Evolutionary conservation across 1,139 yeast species (phyloP), one percentile per base, ranked within the genome.

Genomic region (Pichia sp.): DNA sequence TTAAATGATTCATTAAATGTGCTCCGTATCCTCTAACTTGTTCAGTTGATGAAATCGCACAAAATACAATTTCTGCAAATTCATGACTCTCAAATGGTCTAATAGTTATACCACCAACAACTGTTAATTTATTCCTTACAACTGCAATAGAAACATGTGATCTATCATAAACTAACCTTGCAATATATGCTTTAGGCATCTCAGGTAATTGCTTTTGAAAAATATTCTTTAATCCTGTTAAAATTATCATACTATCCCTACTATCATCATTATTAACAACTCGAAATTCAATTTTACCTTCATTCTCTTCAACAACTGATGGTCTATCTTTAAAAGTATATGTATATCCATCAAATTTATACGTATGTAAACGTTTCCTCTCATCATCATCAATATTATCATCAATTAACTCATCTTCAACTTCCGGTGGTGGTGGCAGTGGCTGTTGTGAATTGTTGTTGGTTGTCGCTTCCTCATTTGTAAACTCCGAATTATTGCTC

Each of bases 1-100:
- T 91, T 51, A 91, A 67, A 64, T 91, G 99, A 62, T 93, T 91
- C 99, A 91, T 91, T 57, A 91, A 63, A 63, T 93, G 98, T 0
- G 98, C 98, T 61, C 99, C 99, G 58, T 91, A 93, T 30, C 98
- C 99, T 49, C 96, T 68, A 21, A 93, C 98, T 66, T 91, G 99
- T 60, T 91, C 98, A 0, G 96, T 86, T 3, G 96, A 86, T 32
- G 95, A 83, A 43, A 91, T 91, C 22, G 99, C 99, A 72, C 96
- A 91, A 56, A 91, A 91, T 20, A 93, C 99, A 66, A 91, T 91
- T 62, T 91, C 99, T 1, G 98, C 99, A 69, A 91, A 93, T 54
- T 77, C 82, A 46, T 96, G 74, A 42, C 79, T 77, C 56, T 86
- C 84, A 63, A 91, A 91, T 2, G 99, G 98, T 44, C 96, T 71